Percentiles rank a stretch among this genome's conserved stretches.
These are phyloP conservation scores for Citrus unshiu DNA, from an alignment of 345 rosid species.

Conservation along the genomic window DNA sequence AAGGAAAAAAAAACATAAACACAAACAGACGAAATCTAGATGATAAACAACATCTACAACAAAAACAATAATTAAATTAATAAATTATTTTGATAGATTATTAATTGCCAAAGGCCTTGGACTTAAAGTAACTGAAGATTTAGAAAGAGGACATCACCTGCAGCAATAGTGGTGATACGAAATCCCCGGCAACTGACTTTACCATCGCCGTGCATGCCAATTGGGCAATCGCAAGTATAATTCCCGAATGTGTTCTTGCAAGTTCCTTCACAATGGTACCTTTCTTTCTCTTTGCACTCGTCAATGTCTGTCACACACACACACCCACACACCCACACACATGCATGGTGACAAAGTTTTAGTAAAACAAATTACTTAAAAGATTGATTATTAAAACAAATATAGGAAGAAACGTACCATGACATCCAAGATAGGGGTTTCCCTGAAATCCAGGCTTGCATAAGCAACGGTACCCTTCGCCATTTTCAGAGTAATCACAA, in stretches of 20 bases:
- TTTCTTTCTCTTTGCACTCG: background rate
- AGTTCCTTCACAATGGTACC: background rate
- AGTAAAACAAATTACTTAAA: too few species aligned
- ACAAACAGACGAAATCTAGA: too few species aligned
- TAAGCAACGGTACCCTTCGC: background rate
- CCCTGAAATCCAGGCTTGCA: background rate
- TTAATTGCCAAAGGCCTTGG: too few species aligned
- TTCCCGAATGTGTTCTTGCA: conserved; percentile 1
- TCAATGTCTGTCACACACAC: background rate
- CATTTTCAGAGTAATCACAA: background rate
- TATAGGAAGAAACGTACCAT: background rate
- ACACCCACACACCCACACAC: too few species aligned
- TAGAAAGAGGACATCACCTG: too few species aligned
- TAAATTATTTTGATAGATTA: too few species aligned
- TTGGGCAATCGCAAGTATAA: background rate
- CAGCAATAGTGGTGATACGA: background rate
- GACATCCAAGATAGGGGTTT: background rate
- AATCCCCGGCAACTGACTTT: background rate
- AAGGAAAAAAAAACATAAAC: too few species aligned
- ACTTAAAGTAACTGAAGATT: too few species aligned
- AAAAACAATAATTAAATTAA: too few species aligned
- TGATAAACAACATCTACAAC: too few species aligned
- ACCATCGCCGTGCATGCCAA: background rate
- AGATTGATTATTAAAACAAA: too few species aligned
- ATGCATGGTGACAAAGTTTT: too few species aligned